These are phyloP conservation scores for Gloeopeniophorella convolvens DNA, from an alignment of 768 basidiomycete genomes.

Conservation along the genomic window DNA sequence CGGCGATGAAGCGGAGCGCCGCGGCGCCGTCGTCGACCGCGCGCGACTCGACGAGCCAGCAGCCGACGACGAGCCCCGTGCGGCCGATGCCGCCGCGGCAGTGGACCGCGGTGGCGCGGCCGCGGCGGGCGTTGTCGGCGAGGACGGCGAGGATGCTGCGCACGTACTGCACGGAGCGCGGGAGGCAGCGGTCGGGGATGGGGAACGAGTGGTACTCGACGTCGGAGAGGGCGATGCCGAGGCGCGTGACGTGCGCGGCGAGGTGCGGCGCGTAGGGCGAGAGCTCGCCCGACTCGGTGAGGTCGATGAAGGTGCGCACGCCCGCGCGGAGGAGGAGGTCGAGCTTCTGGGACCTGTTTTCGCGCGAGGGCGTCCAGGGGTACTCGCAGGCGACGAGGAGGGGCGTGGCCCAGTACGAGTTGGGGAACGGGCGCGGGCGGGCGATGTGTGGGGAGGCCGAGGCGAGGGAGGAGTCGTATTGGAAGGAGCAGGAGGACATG, in stretches of 20 bases:
- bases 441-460: constrained; percentile 3
- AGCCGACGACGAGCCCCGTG: constrained; percentile 57
- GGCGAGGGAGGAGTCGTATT: neutral
- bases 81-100: constrained; percentile 76
- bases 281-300: constrained; percentile 77
- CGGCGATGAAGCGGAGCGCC: constrained; percentile 56
- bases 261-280: constrained; percentile 57
- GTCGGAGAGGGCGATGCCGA: constrained; percentile 46
- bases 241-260: constrained; percentile 42
- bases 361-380: constrained; percentile 56
- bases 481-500: constrained; percentile 1
- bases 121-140: constrained; percentile 50
- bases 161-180: constrained; percentile 53
- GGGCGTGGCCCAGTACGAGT: constrained; percentile 79
- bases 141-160: constrained; percentile 52
- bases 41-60: constrained; percentile 70
- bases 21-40: constrained; percentile 55
- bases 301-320: constrained; percentile 76
- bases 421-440: constrained; percentile 59
- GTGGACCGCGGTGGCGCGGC: constrained; percentile 64
- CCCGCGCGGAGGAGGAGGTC: constrained; percentile 66
- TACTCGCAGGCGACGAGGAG: constrained; percentile 75
- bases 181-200: constrained; percentile 65
- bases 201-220: constrained; percentile 78
- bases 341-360: constrained; percentile 47